A percentile compares a stretch with the other conserved stretches of the same genome.
phyloP scores from a whole-genome alignment of 2,329 filamentous ascomycete genomes.

The Aspergillus terreus region DNA sequence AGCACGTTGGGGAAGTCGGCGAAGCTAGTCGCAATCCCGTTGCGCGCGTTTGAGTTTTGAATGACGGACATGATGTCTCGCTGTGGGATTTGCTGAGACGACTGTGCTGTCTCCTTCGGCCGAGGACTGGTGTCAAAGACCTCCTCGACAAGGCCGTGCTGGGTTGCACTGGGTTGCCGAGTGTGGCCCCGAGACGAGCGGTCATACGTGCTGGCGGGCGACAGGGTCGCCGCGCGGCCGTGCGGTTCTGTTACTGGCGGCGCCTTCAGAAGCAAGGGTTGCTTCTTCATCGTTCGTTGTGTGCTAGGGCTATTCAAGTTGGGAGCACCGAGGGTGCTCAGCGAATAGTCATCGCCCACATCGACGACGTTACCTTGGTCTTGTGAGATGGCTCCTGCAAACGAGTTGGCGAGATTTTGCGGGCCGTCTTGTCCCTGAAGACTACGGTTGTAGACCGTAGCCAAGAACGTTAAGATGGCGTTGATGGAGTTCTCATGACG shows the following conservation, averaged over 20 bases:
- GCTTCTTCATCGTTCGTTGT: slow-evolving; percentile 44
- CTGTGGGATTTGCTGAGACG: slow-evolving; percentile 29
- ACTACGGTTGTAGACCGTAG: slow-evolving; percentile 92
- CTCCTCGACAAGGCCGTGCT: slow-evolving; percentile 41
- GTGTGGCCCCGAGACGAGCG: slow-evolving; percentile 22
- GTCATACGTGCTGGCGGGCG: slow-evolving; percentile 34
- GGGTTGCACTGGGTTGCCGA: slow-evolving; percentile 28
- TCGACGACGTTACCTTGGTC: slow-evolving; percentile 61
- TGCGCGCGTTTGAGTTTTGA: slow-evolving; percentile 44
- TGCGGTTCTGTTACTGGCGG: slow-evolving; percentile 29
- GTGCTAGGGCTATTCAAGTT: slow-evolving; percentile 32
- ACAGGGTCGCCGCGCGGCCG: slow-evolving; percentile 34
- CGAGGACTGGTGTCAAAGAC: slow-evolving; percentile 40
- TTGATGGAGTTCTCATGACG: slow-evolving; percentile 99
- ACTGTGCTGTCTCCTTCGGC: slow-evolving; percentile 14
- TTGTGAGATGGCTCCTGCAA: slow-evolving; percentile 69
- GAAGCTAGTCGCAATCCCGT: slow-evolving; percentile 34
- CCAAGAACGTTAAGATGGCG: slow-evolving; percentile 94
- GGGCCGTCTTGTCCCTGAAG: slow-evolving; percentile 75
- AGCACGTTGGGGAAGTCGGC: slow-evolving; percentile 45
- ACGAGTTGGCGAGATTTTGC: slow-evolving; percentile 78
- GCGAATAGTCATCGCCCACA: slow-evolving; percentile 51
- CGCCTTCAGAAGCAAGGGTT: slow-evolving; percentile 45
- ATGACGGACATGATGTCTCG: slow-evolving; percentile 49
- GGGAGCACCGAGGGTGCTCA: slow-evolving; percentile 31